These are phyloP conservation scores for Platanthera guangdongensis DNA, from an alignment of 106 monocot genomes.

Conservation along the genomic window DNA sequence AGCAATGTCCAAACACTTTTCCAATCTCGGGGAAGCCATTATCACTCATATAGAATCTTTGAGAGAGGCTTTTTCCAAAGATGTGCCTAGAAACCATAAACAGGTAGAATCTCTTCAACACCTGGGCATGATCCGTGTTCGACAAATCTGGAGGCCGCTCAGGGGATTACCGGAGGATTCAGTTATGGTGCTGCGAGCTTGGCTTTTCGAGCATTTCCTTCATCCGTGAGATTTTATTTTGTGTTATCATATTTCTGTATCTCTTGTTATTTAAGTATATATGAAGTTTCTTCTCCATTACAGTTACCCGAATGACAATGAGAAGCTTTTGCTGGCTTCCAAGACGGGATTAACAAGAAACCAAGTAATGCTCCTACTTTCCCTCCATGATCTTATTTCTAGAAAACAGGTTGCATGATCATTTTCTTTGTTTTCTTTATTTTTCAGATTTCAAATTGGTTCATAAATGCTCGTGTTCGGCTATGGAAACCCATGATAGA, in stretches of 20 bases:
- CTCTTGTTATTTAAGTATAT: background rate
- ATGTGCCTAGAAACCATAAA: constrained; percentile 11
- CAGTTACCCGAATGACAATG: constrained; percentile 63
- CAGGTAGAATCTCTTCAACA: constrained; percentile 23
- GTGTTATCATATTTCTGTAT: background rate
- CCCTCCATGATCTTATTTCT: background rate
- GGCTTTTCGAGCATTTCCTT: constrained; percentile 78
- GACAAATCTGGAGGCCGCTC: constrained; percentile 48
- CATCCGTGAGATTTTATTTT: constrained; percentile 42
- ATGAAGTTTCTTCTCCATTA: background rate
- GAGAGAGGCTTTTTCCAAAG: constrained; percentile 22
- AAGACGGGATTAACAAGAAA: constrained; percentile 53
- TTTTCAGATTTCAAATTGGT: constrained; percentile 21
- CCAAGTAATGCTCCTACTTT: constrained; percentile 29
- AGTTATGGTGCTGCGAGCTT: constrained; percentile 43
- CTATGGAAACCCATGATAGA: constrained; percentile 25
- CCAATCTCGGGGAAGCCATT: constrained; percentile 55
- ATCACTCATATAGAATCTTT: constrained; percentile 39
- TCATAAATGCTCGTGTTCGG: constrained; percentile 23
- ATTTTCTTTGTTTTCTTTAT: background rate
- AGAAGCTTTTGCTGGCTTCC: constrained; percentile 60
- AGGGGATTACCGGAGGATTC: constrained; percentile 61
- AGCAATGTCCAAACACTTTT: constrained; percentile 82
- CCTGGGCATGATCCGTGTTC: constrained; percentile 25
- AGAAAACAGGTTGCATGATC: background rate